Percentiles rank a stretch among this genome's conserved stretches.
Conservation (phyloP, 2,329 filamentous ascomycete species). For the Cyclaneusma minus region DNA sequence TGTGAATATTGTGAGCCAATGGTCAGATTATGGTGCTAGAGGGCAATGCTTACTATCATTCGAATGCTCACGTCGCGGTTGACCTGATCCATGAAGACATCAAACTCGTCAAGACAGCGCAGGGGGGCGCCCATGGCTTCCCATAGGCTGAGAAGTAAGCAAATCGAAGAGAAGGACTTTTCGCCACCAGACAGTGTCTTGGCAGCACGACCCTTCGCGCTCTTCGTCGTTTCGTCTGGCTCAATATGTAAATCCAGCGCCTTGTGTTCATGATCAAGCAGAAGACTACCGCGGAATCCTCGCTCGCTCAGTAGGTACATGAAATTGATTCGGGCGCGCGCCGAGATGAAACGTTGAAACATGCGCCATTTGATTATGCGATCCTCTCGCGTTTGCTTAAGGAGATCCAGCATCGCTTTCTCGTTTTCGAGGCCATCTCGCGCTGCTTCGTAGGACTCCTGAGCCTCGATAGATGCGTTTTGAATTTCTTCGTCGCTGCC, state of each 20-base stretch:
- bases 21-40: slow-evolving; percentile 2
- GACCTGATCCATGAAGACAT: slow-evolving; percentile 98
- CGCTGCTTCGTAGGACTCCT: slow-evolving; percentile 24
- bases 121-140: slow-evolving; percentile 96
- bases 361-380: slow-evolving; percentile 63
- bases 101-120: slow-evolving; percentile 91
- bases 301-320: slow-evolving; percentile 79
- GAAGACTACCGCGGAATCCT: slow-evolving; percentile 69
- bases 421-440: slow-evolving; percentile 29
- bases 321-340: slow-evolving; percentile 75
- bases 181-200: slow-evolving; percentile 92
- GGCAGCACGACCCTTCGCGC: slow-evolving; percentile 60
- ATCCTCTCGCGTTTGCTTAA: slow-evolving; percentile 46
- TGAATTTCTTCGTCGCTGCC: slow-evolving; percentile 50
- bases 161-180: slow-evolving; percentile 96
- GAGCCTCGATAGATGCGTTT: slow-evolving; percentile 24
- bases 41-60: slow-evolving; percentile 58
- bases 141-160: slow-evolving; percentile 83
- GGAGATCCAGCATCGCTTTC: slow-evolving; percentile 21
- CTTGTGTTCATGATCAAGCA: slow-evolving; percentile 61
- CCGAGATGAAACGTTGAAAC: slow-evolving; percentile 75
- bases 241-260: slow-evolving; percentile 65
- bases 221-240: slow-evolving; percentile 52
- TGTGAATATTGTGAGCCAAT: slow-evolving; percentile 20
- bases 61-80: slow-evolving; percentile 87